Conservation (phyloP, 139 green algal genomes). For the Eudorina sp. region DNA sequence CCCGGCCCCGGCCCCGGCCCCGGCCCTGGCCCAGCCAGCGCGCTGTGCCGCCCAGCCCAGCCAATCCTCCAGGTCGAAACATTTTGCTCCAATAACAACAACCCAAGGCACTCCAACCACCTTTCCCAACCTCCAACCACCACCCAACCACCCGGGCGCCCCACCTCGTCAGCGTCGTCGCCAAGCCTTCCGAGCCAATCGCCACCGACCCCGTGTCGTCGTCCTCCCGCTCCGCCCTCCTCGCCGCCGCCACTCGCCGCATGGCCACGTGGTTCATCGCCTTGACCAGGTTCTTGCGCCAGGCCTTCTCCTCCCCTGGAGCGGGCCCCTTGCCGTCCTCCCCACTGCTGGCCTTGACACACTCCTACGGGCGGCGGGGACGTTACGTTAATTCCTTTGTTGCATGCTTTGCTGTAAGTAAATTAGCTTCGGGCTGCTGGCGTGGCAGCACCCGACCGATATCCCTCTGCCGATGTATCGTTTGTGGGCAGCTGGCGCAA, state of each 20-base stretch:
- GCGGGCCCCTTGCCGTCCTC: background rate
- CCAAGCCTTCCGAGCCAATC: background rate
- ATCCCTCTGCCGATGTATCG: too few relatives aligned
- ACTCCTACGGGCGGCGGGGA: background rate
- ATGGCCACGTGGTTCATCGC: constrained; percentile 49
- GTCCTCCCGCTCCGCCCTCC: background rate
- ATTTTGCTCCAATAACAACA: too few relatives aligned
- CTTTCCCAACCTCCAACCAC: too few relatives aligned
- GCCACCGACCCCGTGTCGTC: constrained; percentile 8
- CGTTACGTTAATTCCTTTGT: too few relatives aligned
- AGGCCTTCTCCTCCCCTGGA: constrained; percentile 25
- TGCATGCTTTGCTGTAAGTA: too few relatives aligned
- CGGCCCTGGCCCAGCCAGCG: background rate
- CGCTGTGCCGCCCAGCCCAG: too few relatives aligned
- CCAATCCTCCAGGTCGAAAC: too few relatives aligned
- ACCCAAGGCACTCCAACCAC: too few relatives aligned
- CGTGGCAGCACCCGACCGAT: too few relatives aligned
- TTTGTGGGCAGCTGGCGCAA: too few relatives aligned
- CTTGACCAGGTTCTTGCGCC: constrained; percentile 30
- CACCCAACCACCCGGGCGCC: background rate
- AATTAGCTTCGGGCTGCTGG: too few relatives aligned
- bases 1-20: too few relatives aligned
- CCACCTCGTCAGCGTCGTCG: background rate
- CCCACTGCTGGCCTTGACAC: background rate
- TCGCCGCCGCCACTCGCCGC: constrained; percentile 6